phyloP scores from a whole-genome alignment of 768 basidiomycete species.

The Lentinus brumalis region DNA sequence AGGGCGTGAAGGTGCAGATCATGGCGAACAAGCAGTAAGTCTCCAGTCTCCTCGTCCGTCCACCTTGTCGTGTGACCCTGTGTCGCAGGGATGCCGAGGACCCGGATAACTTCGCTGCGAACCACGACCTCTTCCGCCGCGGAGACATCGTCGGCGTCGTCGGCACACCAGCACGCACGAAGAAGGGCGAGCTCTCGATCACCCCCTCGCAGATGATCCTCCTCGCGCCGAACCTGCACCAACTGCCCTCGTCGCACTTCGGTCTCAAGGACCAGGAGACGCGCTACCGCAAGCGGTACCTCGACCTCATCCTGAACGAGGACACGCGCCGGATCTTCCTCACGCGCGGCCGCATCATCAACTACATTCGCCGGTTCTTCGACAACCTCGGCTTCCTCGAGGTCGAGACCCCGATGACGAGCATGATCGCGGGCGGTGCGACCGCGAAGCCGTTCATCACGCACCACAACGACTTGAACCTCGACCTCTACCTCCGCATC shows the following conservation, averaged over 20 bases:
- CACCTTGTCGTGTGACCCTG: neutral
- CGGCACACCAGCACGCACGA: conserved; percentile 87
- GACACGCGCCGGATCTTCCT: conserved; percentile 88
- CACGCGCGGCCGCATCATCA: conserved; percentile 86
- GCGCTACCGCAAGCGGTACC: conserved; percentile 97
- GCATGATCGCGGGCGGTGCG: conserved; percentile 93
- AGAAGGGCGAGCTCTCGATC: conserved; percentile 95
- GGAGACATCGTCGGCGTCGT: conserved; percentile 96
- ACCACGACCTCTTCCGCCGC: conserved; percentile 87
- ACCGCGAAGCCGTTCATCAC: conserved; percentile 99
- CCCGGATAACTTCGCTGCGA: conserved; percentile 62
- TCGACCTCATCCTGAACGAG: conserved; percentile 95
- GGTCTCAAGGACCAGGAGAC: conserved; percentile 98
- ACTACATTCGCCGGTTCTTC: conserved; percentile 89
- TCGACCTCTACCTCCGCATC: conserved; percentile 95
- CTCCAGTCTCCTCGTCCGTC: neutral
- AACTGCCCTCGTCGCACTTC: conserved; percentile 88
- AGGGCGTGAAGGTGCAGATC: conserved; percentile 92
- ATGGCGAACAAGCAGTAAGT: conserved; percentile 86
- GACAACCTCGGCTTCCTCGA: conserved; percentile 94
- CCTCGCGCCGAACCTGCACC: conserved; percentile 95
- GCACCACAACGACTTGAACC: conserved; percentile 96
- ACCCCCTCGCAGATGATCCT: conserved; percentile 79
- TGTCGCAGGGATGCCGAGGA: conserved; percentile 59
- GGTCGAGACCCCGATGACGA: conserved; percentile 99